phyloP scores from a whole-genome alignment of 169 alveolate genomes.

The Toxoplasma gondii region DNA sequence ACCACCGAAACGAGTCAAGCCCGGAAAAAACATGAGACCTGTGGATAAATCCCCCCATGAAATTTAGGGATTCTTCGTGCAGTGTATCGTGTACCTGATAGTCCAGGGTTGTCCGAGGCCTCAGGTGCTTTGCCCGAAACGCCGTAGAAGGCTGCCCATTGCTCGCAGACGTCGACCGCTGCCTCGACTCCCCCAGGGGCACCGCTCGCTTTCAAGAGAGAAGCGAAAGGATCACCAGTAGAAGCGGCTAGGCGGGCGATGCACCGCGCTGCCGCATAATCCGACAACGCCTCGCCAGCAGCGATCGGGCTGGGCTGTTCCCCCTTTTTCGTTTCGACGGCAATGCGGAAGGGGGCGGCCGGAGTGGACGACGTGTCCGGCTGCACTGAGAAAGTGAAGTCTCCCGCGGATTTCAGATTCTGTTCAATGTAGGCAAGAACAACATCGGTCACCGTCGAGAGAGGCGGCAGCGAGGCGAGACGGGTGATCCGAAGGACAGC shows the following conservation, averaged over 20 bases:
- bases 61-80: not conserved
- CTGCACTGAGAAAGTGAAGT: not conserved
- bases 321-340: not conserved
- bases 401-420: not conserved
- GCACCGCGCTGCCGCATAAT: conserved; percentile 33
- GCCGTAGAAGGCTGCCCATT: conserved; percentile 9
- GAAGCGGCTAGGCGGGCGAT: conserved; percentile 14
- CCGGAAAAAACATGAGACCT: too few species aligned
- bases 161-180: conserved; percentile 19
- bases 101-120: not conserved
- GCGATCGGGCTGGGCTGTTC: not conserved
- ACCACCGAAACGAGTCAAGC: too few species aligned
- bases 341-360: conserved; percentile 2
- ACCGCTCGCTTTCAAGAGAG: not conserved
- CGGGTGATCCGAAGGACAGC: not conserved
- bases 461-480: not conserved
- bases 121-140: not conserved
- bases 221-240: not conserved
- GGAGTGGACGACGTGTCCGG: not conserved
- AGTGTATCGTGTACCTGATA: not conserved
- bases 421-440: not conserved
- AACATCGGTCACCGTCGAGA: not conserved
- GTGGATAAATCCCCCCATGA: too few species aligned
- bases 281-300: conserved; percentile 1
- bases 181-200: not conserved